Evolutionary conservation across 192 early-diverging fungal species (phyloP).

Genomic region (Backusella morwellensis): DNA sequence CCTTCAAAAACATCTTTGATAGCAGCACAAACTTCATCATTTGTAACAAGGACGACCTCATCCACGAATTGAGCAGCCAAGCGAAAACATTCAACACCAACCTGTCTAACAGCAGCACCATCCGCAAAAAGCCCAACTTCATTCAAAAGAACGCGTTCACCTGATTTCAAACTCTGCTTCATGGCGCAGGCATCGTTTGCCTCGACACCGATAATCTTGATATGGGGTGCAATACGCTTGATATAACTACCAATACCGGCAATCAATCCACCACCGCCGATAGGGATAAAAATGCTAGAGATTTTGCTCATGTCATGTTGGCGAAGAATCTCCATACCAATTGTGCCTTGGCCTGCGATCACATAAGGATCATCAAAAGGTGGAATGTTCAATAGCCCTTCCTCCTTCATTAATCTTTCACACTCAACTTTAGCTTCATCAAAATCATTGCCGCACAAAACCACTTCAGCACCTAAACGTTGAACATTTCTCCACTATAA

Average conservation of each 20-base stretch:
- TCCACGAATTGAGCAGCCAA: constrained; percentile 79
- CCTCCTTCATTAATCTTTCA: constrained; percentile 61
- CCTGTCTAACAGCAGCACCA: constrained; percentile 91
- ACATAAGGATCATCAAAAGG: constrained; percentile 98
- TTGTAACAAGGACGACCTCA: constrained; percentile 87
- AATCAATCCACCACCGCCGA: constrained; percentile 94
- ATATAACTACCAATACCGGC: constrained; percentile 92
- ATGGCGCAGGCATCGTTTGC: constrained; percentile 89
- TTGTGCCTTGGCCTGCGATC: constrained; percentile 99
- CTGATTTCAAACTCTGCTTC: constrained; percentile 69
- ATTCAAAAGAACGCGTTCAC: constrained; percentile 62
- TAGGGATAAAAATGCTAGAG: constrained; percentile 87
- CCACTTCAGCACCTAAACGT: constrained; percentile 86
- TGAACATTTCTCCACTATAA: constrained; percentile 82
- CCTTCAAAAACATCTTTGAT: constrained; percentile 86
- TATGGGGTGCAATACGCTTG: constrained; percentile 84
- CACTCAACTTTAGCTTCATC: constrained; percentile 93
- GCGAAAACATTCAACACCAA: constrained; percentile 88
- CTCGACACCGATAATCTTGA: constrained; percentile 93
- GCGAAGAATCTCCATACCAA: constrained; percentile 83
- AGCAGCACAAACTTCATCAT: constrained; percentile 95
- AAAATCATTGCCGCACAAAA: constrained; percentile 90
- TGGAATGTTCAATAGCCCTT: constrained; percentile 88
- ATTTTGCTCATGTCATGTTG: constrained; percentile 63
- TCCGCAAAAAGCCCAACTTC: constrained; percentile 97